Evolutionary conservation across 768 basidiomycete species (phyloP), one percentile per base, ranked within the genome.

Genomic region (Macrolepiota albuminosa): DNA sequence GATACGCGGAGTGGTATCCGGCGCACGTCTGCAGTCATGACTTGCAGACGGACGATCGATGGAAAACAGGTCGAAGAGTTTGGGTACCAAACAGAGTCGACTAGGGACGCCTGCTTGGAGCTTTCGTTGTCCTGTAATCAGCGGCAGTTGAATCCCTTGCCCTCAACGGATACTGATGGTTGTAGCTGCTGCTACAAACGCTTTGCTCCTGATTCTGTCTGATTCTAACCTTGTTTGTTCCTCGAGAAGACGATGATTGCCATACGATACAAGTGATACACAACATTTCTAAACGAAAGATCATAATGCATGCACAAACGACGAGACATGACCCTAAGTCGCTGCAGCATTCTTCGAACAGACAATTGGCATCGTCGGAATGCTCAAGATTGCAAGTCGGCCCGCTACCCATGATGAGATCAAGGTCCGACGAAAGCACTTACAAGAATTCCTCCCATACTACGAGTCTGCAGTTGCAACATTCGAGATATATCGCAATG

Each of bases 1-100:
- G 91, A 84, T 33, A 95, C 78, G 57, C 87, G 83, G 7, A 96
- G 75, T 26, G 77, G 77, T 64, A 94, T 84, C 42, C 71, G 77
- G 60, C 70, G 71, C 52, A 64, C 61, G 36, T 60, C 58, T 50
- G 66, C 60, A 47, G 59, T 60, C 65, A 68, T 71, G 49, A 45
- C n/a, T 47, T 51, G 48, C 29, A 55, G 29, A 11, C 45, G 24
- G 40, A 36, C 8, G 42, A n/a, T 36, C 34, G 13, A 47, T n/a
- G 48, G 11, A 48, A 40, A 47, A 39, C 26, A 39, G 37, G n/a
- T n/a, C 21, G 45, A 45, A 4, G 21, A 11, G 10, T 50, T 33
- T 50, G 49, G 49, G n/a, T 13, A 40, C 51, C 37, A 53, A 53
- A 53, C 52, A 53, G 40, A 43, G 24, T 13, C 4, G 24, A 10